Evolutionary conservation across 768 basidiomycete genomes (phyloP), one percentile per base, ranked within the genome.

Genomic region (Agaricus subrufescens): DNA sequence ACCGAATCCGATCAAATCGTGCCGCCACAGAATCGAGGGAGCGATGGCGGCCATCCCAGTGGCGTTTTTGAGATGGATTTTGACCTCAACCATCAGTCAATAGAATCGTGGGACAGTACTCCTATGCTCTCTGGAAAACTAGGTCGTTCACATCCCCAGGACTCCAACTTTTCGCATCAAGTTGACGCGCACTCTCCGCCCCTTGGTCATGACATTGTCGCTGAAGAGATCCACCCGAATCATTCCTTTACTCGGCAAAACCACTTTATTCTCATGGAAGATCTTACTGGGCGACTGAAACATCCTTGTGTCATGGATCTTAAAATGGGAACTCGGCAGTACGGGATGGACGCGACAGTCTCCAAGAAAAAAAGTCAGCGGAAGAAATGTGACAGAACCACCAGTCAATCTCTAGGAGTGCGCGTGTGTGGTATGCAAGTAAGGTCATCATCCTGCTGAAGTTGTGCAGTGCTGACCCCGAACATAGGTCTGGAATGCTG

Each of bases 311-410:
- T 99, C 42, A 83, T 98, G 65, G 97, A 99, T 71, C 76, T 99
- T 63, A 99, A 99, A 77, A 98, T 98, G 97, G 97, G 97, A n/a
- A 98, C 95, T 30, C 79, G 97, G 34, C 97, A 99, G 73, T 98
- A 98, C 71, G 97, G 97, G 19, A 90, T 96, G 75, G 93, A 97
- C 63, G 97, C 97, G 26, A 89, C 88, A 8, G 73, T 86, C 1
- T 76, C 84, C 51, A 99, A 99, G 77, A 98, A 97, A 82, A 94
- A 89, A 75, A 98, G 95, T 67, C 97, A 99, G 74, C 84, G 95
- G 53, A 97, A 97, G 73, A 99, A 99, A 73, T 98, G 97, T 67
- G 94, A 97, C 67, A 80, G 89, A 53, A 98, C 97, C 50, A 98
- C 97, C 23, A 98, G 94, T 69, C 78, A 91, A 61, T 81, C 85